Evolutionary conservation across 1,284 basidiomycete species (phyloP), one percentile per base, ranked within the genome.

Genomic region (Ustilago tritici): DNA sequence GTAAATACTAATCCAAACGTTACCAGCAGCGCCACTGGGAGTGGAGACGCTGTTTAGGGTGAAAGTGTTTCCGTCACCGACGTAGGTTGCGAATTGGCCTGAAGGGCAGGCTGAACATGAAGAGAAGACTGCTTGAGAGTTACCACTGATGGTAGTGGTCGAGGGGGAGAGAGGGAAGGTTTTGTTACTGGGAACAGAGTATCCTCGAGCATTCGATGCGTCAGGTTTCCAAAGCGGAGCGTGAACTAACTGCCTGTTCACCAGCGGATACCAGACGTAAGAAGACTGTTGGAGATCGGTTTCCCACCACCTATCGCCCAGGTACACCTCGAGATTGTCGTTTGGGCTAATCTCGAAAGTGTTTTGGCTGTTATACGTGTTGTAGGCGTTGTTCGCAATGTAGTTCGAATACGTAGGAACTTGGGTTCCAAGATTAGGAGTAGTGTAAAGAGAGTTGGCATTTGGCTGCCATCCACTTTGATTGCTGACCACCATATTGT

Each of bases 401-500:
- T 66, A 61, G 40, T 66, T 63, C 4, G 41, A 35, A 14, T 63
- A 66, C 2, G 59, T 55, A 10, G 54, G 58, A 10, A 8, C 35
- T 31, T 56, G 50, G 6, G 46, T 65, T 3, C 31, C 56, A 1
- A 70, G 47, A 36, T 70, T 55, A 12, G 15, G 32, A 2, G 68
- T 56, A 0, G 64, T 72, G 36, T 60, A 72, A 34, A 66, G 60
- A 3, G 52, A 50, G n/a, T 72, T 72, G 10, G 59, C 41, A n/a
- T 72, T 72, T 6, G 70, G 70, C 53, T 50, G 49, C 70, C 70
- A 72, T 28, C 70, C 70, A 5, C 32, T 34, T 34, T 72, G 70
- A 14, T 65, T 53, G 3, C 35, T 43, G 6, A 72, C 58, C 1
- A 72, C 64, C 64, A 72, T 63, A 34, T 72, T 72, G 43, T 72